Conservation (phyloP, 108 stramenopile genomes). For the Pseudonitzschia multistriata region DNA sequence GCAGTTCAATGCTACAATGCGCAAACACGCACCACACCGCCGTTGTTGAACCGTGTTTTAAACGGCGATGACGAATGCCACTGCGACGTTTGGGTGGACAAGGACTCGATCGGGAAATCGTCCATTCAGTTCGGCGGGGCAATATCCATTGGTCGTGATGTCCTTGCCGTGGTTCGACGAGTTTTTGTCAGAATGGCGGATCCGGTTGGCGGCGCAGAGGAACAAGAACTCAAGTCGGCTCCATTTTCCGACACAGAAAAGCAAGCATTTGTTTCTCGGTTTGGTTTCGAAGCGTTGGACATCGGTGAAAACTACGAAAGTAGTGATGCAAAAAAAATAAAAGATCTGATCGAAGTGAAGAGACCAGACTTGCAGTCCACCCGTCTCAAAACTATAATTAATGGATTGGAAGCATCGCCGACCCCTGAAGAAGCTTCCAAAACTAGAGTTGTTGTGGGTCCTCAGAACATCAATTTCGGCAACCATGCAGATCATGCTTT, state of each 20-base stretch:
- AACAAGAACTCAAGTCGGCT: not conserved
- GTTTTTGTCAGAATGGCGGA: constrained; percentile 14
- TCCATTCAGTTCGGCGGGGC: constrained; percentile 19
- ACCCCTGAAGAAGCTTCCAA: not conserved
- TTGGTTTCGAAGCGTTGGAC: not conserved
- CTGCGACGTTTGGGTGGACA: constrained; percentile 23
- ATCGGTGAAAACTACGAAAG: not conserved
- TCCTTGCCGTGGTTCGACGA: constrained; percentile 18
- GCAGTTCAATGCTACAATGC: constrained; percentile 21
- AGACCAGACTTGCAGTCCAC: not conserved
- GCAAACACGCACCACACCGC: not conserved
- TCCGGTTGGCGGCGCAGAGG: too few species aligned
- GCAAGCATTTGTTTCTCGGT: not conserved
- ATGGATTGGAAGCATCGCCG: not conserved
- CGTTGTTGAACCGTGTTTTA: not conserved
- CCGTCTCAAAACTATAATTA: not conserved
- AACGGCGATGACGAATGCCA: not conserved
- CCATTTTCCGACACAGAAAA: constrained; percentile 26
- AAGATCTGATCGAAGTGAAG: not conserved
- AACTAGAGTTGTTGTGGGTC: constrained; percentile 18
- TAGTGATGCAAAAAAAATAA: not conserved
- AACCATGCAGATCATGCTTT: constrained; percentile 24
- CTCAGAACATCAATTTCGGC: constrained; percentile 25
- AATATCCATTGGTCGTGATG: constrained; percentile 12
- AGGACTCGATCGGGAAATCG: constrained; percentile 17